Evolutionary conservation across 1,139 yeast genomes (phyloP), one percentile per base, ranked within the genome.

Genomic region (Hyphopichia wangnamkhiaoensis): DNA sequence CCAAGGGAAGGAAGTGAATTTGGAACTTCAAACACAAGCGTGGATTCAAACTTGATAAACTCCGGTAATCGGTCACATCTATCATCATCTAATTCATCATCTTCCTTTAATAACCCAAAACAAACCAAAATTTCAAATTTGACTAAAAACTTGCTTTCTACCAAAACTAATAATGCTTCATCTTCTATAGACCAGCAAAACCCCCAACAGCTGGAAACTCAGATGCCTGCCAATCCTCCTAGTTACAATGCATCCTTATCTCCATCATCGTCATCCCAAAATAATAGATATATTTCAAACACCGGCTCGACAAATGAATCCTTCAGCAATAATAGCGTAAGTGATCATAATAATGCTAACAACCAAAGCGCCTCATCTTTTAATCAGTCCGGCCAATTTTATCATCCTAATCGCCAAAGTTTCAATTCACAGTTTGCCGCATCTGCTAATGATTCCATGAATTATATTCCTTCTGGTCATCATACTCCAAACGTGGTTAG

Each of bases 401-500:
- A 29, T 31, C 31, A 27, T 9, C 31, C 37, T 5, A 24, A 15
- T 20, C 38, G 34, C 17, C 38, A 35, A 24, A 35, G 38, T 18
- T 17, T 18, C 18, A n/a, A 15, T n/a, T 24, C 29, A 4, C 37
- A 26, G n/a, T 31, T 15, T 20, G 17, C 26, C 14, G 24, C 37
- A 9, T 26, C 40, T 14, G 41, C 53, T 48, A 41, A 58, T 49
- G 59, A 65, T 40, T 55, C 67, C 40, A 42, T 64, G 48, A 63
- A 63, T 48, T 71, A 66, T 47, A 65, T 71, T 16, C 76, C 76
- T 9, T 58, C 71, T 15, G 63, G 71, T 37, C 83, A 78, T 52
- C 76, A 78, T 53, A 76, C 82, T 2, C 84, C 84, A 5, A 74
- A 74, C 33, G 77, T 68, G 34, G 72, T 79, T 14, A 68, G 76